These are phyloP conservation scores for Penicillium maclennaniae DNA, from an alignment of 495 filamentous ascomycete species.

Conservation along the genomic window DNA sequence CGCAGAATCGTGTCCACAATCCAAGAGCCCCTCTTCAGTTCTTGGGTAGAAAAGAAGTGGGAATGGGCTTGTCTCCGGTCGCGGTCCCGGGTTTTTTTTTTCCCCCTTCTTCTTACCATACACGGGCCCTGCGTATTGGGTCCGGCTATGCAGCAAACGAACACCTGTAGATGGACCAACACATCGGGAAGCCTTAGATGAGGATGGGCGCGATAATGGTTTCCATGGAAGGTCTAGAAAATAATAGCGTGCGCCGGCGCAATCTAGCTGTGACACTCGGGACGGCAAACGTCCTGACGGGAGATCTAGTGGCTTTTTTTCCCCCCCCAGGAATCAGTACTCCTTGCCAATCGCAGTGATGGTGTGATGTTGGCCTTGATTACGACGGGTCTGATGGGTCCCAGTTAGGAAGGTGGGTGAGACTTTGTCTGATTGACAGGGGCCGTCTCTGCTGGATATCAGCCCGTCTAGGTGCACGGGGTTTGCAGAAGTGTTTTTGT, in stretches of 20 bases:
- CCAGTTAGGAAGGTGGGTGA: conserved; percentile 16
- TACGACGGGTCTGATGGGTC: not conserved
- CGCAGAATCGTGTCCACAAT: conserved; percentile 7
- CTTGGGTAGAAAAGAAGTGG: not conserved
- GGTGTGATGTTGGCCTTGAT: not conserved
- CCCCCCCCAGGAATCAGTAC: not conserved
- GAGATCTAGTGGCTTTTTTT: not conserved
- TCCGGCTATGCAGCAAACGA: conserved; percentile 1
- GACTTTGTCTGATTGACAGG: not conserved
- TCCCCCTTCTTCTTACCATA: not conserved
- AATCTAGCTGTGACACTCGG: not conserved
- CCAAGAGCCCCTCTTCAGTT: not conserved
- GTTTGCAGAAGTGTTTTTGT: not conserved
- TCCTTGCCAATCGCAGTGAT: not conserved
- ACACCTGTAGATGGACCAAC: conserved; percentile 3
- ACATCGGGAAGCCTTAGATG: conserved; percentile 1
- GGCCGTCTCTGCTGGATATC: not conserved
- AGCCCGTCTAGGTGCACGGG: not conserved
- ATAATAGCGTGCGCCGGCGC: not conserved
- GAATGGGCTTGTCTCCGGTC: not conserved
- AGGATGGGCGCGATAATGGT: conserved; percentile 2
- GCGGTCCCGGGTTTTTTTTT: too few relatives aligned
- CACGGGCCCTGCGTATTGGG: conserved; percentile 2
- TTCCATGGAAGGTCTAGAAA: not conserved
- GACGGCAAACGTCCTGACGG: not conserved